Conservation (phyloP, 83 land plant genomes). For the Picea engelmannii region DNA sequence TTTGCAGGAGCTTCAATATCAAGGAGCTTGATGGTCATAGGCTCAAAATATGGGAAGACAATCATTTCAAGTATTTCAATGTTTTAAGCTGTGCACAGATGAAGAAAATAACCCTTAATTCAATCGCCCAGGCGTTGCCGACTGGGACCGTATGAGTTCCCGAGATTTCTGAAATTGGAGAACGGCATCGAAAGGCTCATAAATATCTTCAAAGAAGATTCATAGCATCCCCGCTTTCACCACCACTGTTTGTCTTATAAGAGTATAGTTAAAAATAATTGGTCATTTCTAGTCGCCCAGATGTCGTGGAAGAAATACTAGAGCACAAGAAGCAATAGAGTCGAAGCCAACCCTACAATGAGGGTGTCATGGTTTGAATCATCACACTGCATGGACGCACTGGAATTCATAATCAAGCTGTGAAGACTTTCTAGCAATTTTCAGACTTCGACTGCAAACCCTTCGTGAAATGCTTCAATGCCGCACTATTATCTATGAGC, state of each 20-base stretch:
- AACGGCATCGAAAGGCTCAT: conserved; percentile 37
- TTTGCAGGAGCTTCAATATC: too few species aligned
- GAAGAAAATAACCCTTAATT: conserved; percentile 17
- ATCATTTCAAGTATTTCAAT: too few species aligned
- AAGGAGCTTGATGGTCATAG: too few species aligned
- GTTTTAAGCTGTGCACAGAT: too few species aligned
- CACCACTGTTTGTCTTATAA: conserved; percentile 58
- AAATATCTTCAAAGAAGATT: conserved; percentile 54
- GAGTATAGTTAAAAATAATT: conserved; percentile 45
- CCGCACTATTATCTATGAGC: too few species aligned
- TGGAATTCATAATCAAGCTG: conserved; percentile 12
- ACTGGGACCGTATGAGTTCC: conserved; percentile 40
- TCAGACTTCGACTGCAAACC: background rate
- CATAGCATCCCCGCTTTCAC: conserved; percentile 39
- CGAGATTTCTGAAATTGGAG: conserved; percentile 46
- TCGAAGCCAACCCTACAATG: conserved; percentile 21
- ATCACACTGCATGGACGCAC: conserved; percentile 11
- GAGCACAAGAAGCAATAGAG: conserved; percentile 19
- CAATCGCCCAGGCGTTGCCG: conserved; percentile 22
- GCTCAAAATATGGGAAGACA: too few species aligned
- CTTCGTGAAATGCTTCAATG: conserved; percentile 4
- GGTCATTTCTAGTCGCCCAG: conserved; percentile 15
- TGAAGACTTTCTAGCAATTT: conserved; percentile 9
- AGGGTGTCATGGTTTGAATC: conserved; percentile 17
- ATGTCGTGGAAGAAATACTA: conserved; percentile 22